Evolutionary conservation across 2,329 filamentous ascomycete species (phyloP).

Genomic region (Onygenales sp.): DNA sequence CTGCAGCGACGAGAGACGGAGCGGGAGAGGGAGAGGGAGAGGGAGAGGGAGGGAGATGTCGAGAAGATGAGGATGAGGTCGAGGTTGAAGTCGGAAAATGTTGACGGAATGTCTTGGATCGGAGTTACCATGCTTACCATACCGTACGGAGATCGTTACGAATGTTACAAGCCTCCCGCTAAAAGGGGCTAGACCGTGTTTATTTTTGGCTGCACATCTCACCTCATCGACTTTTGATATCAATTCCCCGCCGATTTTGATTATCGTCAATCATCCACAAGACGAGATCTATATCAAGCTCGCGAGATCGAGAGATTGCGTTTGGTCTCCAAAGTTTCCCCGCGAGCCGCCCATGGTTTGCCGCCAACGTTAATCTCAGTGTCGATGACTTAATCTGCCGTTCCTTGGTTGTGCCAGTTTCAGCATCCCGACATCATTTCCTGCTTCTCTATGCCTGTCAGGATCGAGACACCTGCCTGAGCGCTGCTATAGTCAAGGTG

Average conservation of each 20-base stretch:
- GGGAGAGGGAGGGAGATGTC: neutral
- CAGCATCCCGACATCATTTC: too few relatives aligned
- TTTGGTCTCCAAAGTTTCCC: neutral
- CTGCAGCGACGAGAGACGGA: neutral
- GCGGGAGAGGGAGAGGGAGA: neutral
- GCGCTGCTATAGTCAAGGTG: too few relatives aligned
- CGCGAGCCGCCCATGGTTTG: neutral
- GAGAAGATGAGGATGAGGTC: neutral
- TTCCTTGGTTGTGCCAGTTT: neutral
- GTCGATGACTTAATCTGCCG: neutral
- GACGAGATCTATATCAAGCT: too few relatives aligned
- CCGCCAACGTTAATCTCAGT: neutral
- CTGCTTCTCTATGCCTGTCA: too few relatives aligned
- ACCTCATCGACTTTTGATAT: neutral
- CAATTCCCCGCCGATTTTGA: too few relatives aligned
- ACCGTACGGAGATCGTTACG: neutral
- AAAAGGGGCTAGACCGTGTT: neutral
- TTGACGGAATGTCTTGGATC: neutral
- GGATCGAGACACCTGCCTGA: too few relatives aligned
- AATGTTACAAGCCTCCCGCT: neutral
- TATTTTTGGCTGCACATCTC: neutral
- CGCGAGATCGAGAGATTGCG: too few relatives aligned
- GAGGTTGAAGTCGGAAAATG: neutral
- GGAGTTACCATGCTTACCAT: neutral
- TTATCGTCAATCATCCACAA: too few relatives aligned